phyloP scores from a whole-genome alignment of 1,284 basidiomycete species.

The Malassezia japonica region DNA sequence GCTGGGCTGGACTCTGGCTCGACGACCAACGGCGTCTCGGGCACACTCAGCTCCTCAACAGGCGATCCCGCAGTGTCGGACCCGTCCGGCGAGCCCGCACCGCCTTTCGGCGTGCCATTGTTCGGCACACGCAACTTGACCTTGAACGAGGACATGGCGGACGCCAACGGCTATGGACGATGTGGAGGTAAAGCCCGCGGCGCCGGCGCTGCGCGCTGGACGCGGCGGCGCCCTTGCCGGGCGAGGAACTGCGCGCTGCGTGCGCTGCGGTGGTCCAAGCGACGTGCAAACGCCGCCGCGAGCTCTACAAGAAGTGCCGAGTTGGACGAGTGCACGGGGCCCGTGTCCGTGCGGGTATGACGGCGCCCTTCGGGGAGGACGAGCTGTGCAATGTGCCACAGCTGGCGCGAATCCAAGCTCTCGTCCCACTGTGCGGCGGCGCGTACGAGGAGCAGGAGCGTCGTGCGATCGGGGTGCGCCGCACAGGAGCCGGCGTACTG shows the following conservation, averaged over 20 bases:
- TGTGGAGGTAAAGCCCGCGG: slow-evolving; percentile 9
- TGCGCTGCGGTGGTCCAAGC: neutral
- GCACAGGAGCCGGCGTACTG: neutral
- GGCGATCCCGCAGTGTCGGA: neutral
- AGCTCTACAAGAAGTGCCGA: neutral
- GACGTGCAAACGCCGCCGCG: slow-evolving; percentile 6
- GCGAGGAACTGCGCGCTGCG: neutral
- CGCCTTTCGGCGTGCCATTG: neutral
- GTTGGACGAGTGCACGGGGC: neutral
- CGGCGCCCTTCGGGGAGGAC: neutral
- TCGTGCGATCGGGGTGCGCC: neutral
- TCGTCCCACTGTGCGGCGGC: slow-evolving; percentile 5
- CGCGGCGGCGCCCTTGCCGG: slow-evolving; percentile 4
- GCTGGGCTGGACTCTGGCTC: neutral
- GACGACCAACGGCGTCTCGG: too few species aligned
- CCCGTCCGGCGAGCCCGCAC: neutral
- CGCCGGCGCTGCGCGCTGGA: neutral
- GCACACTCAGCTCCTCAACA: neutral
- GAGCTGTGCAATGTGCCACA: slow-evolving; percentile 10
- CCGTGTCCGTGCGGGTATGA: neutral
- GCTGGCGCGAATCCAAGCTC: slow-evolving; percentile 6
- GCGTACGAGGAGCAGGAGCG: slow-evolving; percentile 6
- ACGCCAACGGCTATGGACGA: neutral
- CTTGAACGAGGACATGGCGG: slow-evolving; percentile 13
- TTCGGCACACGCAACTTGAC: slow-evolving; percentile 16